Base-by-base conservation (phyloP, 805 yeast species). In the Hanseniaspora singularis region DNA sequence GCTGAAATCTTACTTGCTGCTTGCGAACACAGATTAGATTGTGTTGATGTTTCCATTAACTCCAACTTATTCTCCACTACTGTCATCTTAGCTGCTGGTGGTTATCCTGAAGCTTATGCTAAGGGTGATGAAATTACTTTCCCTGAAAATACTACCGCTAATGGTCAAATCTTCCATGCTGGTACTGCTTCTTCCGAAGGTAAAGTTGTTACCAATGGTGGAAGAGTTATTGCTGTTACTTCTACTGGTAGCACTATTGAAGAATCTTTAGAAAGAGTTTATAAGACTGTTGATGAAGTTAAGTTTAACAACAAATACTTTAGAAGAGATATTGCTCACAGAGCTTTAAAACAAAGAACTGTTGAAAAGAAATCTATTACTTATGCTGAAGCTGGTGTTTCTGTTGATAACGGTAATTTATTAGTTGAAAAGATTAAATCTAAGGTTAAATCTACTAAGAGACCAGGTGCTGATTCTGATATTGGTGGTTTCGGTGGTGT, bases 401-500 rank as follows among this genome's bases (percentile, higher is more conserved):
- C 96, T 43, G 96, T 92, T 38, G 99, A 92, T 61, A 81, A 83
- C 51, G 99, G 99, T 55, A 92, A 92, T 66, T 61, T 72, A 55
- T 74, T 92, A 49, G 97, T 92, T 37, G 88, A 88, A 62, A 78
- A 80, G 56, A 92, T 92, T 66, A 92, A 92, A 66, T 76, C 79
- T 42, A 76, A 79, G 65, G 99, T 92, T 43, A 85, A 81, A 63
- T 81, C 95, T 5, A 92, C 99, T 9, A 79, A 82, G 33, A 80
- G 99, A 66, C 72, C 94, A 28, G 99, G 99, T 58, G 92, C 99
- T 30, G 96, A 92, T 59, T 84, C 96, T 14, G 95, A 87, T 55
- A 92, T 92, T 56, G 99, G 99, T 60, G 99, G 99, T 1, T 92
- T 92, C 60, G 99, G 99, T 54, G 99, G 99, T 54, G 68, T 89